Evolutionary conservation across 2,329 filamentous ascomycete species (phyloP).

Genomic region (Colletotrichum agaves): DNA sequence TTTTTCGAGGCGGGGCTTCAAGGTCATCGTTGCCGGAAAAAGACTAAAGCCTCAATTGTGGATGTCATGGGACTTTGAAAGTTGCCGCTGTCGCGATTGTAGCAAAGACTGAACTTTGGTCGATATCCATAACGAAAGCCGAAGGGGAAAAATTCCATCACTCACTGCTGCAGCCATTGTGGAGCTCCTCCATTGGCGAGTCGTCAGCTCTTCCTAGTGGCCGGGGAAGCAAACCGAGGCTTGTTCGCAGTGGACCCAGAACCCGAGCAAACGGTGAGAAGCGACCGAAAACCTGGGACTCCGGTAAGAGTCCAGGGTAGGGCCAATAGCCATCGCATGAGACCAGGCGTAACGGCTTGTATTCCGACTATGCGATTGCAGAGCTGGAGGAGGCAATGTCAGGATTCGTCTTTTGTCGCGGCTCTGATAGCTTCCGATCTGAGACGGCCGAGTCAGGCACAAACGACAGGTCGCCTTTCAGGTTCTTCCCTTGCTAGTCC

Average conservation of each 20-base stretch:
- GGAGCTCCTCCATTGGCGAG: constrained; percentile 11
- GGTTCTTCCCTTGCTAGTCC: background rate
- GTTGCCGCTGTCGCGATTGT: background rate
- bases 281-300: constrained; percentile 15
- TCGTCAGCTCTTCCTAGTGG: constrained; percentile 15
- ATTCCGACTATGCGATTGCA: background rate
- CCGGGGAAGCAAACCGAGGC: constrained; percentile 25
- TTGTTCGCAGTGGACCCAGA: constrained; percentile 15
- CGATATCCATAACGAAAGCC: background rate
- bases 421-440: background rate
- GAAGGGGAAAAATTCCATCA: background rate
- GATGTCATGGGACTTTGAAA: constrained; percentile 9
- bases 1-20: background rate
- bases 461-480: background rate
- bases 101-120: background rate
- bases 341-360: background rate
- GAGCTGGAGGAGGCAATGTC: background rate
- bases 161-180: background rate
- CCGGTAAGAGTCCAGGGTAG: background rate
- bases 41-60: constrained; percentile 1
- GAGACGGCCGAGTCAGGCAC: background rate
- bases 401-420: background rate
- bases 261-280: constrained; percentile 15
- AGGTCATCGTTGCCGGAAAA: background rate
- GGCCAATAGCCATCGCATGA: background rate